Evolutionary conservation across 2,329 filamentous ascomycete species (phyloP), one percentile per base, ranked within the genome.

Genomic region (Colletotrichum endophyticum): DNA sequence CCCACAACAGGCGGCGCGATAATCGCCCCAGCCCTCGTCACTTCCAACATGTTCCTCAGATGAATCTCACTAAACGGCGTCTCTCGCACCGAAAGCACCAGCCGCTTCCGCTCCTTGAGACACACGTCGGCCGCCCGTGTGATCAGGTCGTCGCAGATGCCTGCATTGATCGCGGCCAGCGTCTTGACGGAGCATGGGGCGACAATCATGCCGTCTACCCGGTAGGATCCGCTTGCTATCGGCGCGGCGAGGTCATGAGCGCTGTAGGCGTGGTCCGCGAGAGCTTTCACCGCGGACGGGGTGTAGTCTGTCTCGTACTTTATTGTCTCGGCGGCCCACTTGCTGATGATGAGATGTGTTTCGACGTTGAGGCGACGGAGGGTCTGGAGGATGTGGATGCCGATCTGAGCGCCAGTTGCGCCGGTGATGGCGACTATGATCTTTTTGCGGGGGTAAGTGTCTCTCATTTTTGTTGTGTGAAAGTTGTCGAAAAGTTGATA

Each of bases 351-450:
- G 4, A 88, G 83, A 73, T 89, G 86, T 0, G 87, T 89, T 80
- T 90, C 88, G 19, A 89, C 79, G n/a, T 85, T 81, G 13, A 89
- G 83, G 0, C 79, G 77, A 2, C 85, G 85, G 0, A 90, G 84
- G 5, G 82, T 80, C 9, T 83, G 80, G 6, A 89, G 85, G 0
- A 85, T 78, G 19, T 84, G 84, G 72, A 89, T 87, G 2, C 84
- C 88, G 8, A 86, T 81, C 3, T 84, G 79, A 3, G 88, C 83
- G 5, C 88, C 88, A 0, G 88, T 90, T 1, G 88, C 88, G 5
- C 88, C 88, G 3, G 89, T 90, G 59, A 90, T 86, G 25, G 84
- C 89, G 8, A 90, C 83, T 2, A 90, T 83, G 66, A 89, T 88
- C 11, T 82, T 79, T 34, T 80, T 81, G 56, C 77, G 78, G 25